Evolutionary conservation across 2,329 filamentous ascomycete genomes (phyloP).

Genomic region (Cladobotryum protrusum): DNA sequence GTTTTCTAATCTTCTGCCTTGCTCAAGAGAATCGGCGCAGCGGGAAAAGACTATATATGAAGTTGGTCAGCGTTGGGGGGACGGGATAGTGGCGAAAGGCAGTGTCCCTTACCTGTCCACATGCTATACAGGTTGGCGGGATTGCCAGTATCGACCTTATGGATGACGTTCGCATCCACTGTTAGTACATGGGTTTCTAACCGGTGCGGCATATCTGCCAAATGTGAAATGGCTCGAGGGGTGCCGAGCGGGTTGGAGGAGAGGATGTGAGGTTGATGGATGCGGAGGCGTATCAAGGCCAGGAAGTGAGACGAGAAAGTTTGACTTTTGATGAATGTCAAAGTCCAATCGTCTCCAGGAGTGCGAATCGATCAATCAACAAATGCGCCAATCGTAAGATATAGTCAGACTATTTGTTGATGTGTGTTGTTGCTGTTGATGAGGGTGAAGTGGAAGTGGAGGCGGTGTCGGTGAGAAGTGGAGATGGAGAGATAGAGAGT

Average conservation of each 20-base stretch:
- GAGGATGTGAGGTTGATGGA: conserved; percentile 1
- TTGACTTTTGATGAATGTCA: conserved; percentile 3
- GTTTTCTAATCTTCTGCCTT: conserved; percentile 89
- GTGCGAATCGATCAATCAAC: conserved; percentile 9
- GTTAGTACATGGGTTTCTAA: conserved; percentile 82
- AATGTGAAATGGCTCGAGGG: conserved; percentile 27
- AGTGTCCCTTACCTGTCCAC: conserved; percentile 74
- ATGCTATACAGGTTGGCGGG: conserved; percentile 92
- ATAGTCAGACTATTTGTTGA: neutral
- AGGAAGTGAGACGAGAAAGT: neutral
- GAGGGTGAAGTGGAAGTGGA: neutral
- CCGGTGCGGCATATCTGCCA: conserved; percentile 67
- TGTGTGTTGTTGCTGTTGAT: too few species aligned
- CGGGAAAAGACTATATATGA: conserved; percentile 71
- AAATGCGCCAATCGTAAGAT: conserved; percentile 1
- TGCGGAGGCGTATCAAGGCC: neutral
- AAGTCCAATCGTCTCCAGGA: conserved; percentile 13
- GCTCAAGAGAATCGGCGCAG: conserved; percentile 88
- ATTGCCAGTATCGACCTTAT: conserved; percentile 90
- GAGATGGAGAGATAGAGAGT: neutral
- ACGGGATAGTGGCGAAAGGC: neutral
- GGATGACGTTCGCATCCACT: conserved; percentile 85
- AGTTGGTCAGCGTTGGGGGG: conserved; percentile 25
- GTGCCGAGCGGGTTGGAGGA: conserved; percentile 27
- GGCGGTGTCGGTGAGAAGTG: neutral